Evolutionary conservation across 2,329 filamentous ascomycete species (phyloP).

Genomic region (Furcasterigmium furcatum): DNA sequence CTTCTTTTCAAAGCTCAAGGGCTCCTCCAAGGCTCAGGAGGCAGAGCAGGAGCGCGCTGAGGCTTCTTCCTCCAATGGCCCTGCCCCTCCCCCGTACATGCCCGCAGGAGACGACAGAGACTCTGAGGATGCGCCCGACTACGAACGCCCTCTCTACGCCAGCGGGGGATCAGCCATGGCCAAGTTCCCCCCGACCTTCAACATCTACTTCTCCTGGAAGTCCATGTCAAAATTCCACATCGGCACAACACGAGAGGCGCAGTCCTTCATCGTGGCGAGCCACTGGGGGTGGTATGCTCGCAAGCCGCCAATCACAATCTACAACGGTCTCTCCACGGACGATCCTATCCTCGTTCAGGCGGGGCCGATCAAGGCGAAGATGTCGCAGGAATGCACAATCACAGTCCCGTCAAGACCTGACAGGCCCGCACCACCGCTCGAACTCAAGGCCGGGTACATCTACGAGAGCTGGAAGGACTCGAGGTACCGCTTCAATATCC

Average conservation of each 20-base stretch:
- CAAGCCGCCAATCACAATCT: slow-evolving; percentile 6
- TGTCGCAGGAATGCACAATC: slow-evolving; percentile 2
- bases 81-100: background rate
- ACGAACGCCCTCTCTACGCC: background rate
- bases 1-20: background rate
- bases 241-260: slow-evolving; percentile 4
- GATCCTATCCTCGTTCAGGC: slow-evolving; percentile 2
- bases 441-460: background rate
- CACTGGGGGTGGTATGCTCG: slow-evolving; percentile 2
- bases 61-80: background rate
- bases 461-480: slow-evolving; percentile 1
- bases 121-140: background rate
- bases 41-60: background rate
- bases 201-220: slow-evolving; percentile 8
- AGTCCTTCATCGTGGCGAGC: slow-evolving; percentile 1
- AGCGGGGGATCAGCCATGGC: background rate
- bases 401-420: background rate
- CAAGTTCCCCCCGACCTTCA: slow-evolving; percentile 7
- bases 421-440: background rate
- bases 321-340: slow-evolving; percentile 3
- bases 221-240: slow-evolving; percentile 6
- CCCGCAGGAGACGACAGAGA: background rate
- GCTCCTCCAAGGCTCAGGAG: background rate
- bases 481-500: slow-evolving; percentile 3
- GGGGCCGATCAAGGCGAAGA: background rate